Percentiles rank a stretch among this genome's conserved stretches.
phyloP scores from a whole-genome alignment of 306 rosid genomes.

The Calophaca sinica region DNA sequence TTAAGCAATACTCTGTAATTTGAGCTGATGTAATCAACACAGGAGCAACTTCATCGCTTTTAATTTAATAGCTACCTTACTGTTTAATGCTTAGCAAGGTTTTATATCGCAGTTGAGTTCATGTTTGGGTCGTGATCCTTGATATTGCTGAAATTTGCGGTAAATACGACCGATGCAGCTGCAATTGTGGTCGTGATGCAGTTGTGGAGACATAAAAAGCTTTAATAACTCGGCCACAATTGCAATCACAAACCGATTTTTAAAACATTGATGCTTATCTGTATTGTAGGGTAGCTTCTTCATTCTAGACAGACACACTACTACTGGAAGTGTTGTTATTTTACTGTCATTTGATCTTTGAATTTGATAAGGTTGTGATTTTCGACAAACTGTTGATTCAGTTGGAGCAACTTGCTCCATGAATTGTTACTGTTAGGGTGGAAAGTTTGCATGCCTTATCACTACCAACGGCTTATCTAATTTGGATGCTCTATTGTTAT shows the following conservation, averaged over 20 bases:
- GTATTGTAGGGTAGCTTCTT: too few relatives aligned
- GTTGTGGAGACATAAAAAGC: neutral
- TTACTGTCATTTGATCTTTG: slow-evolving; percentile 18
- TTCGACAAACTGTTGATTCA: slow-evolving; percentile 19
- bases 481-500: neutral
- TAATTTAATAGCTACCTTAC: neutral
- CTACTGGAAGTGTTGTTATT: slow-evolving; percentile 17
- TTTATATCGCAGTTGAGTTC: too few relatives aligned
- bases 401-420: neutral
- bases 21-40: neutral
- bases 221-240: too few relatives aligned
- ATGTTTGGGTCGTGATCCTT: too few relatives aligned
- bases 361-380: slow-evolving; percentile 4
- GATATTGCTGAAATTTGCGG: too few relatives aligned
- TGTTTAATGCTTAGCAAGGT: neutral
- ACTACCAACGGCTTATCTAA: neutral
- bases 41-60: slow-evolving; percentile 10
- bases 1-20: slow-evolving; percentile 8
- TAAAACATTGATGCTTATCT: too few relatives aligned
- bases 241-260: too few relatives aligned
- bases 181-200: neutral
- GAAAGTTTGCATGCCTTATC: slow-evolving; percentile 15
- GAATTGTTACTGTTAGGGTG: slow-evolving; percentile 6
- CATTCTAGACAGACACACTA: neutral
- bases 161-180: neutral